Base-by-base conservation (phyloP, 805 yeast genomes). In the Metschnikowia aberdeeniae region DNA sequence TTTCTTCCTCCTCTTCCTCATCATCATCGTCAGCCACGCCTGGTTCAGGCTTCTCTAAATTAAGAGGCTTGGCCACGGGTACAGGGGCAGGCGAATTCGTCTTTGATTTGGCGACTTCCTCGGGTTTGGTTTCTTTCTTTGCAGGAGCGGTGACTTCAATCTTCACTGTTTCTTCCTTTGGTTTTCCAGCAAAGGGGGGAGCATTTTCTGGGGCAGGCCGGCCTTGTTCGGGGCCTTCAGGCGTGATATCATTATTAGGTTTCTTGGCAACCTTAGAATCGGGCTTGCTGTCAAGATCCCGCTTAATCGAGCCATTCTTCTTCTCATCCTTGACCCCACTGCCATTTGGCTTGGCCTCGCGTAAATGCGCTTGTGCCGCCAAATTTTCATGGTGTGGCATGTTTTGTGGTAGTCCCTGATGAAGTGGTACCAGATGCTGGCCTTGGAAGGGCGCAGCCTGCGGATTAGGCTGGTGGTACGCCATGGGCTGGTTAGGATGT, bases 261-360 rank as follows among this genome's bases (percentile, higher is more conserved):
- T 60, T 59, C 49, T 68, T 61, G 32, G 56, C 36, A n/a, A 52
- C 50, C 47, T 61, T 58, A 14, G 59, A 39, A 38, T 68, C 72
- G n/a, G 49, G 45, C 49, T 67, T 68, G 11, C 67, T 72, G 3
- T 71, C 75, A 45, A 71, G 62, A 27, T 68, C 73, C 33, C 64
- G 70, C 45, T 71, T 71, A 19, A 55, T 53, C 14, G 54, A 42
- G 7, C 56, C 55, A 22, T 52, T 51, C 17, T 17, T 26, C 24
- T 42, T 48, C 35, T 43, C 33, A n/a, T 40, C 33, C 33, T 37
- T 37, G n/a, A 26, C 33, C 27, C 26, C 40, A 9, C 13, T 37
- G n/a, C 27, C 43, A 39, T 22, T 9, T 22, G 26, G 26, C 8
- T 22, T 22, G 26, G 26, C 36, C 28, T 30, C 49, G 22, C 40